phyloP scores from a whole-genome alignment of 2,329 filamentous ascomycete genomes.

The Diaporthe caulivora region DNA sequence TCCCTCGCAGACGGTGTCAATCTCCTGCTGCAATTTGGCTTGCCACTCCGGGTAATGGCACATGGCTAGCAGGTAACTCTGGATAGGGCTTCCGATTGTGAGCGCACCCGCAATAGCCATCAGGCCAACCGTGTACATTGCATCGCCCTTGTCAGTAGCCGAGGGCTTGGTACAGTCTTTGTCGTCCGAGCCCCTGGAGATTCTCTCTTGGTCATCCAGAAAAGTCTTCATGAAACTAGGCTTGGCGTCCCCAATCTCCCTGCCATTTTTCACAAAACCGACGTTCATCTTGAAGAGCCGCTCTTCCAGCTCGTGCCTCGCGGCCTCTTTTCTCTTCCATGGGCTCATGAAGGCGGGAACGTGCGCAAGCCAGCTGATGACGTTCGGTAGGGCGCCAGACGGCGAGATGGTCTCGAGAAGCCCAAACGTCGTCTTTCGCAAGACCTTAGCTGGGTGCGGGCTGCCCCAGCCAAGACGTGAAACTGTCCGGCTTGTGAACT shows the following conservation, averaged over 20 bases:
- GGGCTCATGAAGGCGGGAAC: conserved; percentile 55
- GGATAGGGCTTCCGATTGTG: conserved; percentile 59
- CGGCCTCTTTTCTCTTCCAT: conserved; percentile 59
- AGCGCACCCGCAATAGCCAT: conserved; percentile 62
- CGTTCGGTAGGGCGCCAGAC: conserved; percentile 57
- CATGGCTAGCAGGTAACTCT: conserved; percentile 55
- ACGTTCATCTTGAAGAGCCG: conserved; percentile 54
- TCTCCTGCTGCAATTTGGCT: conserved; percentile 57
- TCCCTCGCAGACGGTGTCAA: conserved; percentile 57
- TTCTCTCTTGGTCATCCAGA: conserved; percentile 47
- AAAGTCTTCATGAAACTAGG: conserved; percentile 59
- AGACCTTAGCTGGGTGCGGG: conserved; percentile 52
- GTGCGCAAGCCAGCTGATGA: conserved; percentile 54
- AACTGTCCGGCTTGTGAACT: conserved; percentile 60
- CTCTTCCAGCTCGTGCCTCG: conserved; percentile 55
- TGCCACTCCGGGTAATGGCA: conserved; percentile 49
- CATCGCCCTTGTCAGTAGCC: conserved; percentile 49
- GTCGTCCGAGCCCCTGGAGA: conserved; percentile 41
- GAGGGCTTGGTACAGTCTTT: conserved; percentile 47
- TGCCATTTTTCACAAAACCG: conserved; percentile 50
- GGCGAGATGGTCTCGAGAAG: conserved; percentile 61
- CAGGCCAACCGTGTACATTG: conserved; percentile 59
- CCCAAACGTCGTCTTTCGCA: conserved; percentile 59
- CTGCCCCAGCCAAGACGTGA: conserved; percentile 61
- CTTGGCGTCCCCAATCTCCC: conserved; percentile 48